Evolutionary conservation across 163 green algal genomes (phyloP).

Genomic region (Trebouxiophyceae sp.): DNA sequence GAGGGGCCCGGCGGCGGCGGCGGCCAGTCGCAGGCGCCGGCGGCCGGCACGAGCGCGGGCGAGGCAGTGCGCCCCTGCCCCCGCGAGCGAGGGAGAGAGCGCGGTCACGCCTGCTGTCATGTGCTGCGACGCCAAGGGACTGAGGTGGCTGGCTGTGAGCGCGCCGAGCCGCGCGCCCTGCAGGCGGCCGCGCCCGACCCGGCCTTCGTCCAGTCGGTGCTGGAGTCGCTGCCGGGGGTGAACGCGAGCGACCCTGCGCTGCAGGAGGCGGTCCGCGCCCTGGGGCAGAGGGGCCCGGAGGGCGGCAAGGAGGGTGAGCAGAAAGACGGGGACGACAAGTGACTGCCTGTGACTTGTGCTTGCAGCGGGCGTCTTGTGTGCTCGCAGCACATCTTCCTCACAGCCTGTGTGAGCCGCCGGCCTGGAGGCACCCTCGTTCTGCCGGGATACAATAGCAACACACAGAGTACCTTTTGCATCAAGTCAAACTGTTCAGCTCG

Average conservation of each 20-base stretch:
- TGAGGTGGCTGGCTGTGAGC: background rate
- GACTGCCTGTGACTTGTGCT: background rate
- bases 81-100: background rate
- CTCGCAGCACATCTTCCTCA: background rate
- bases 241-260: conserved; percentile 27
- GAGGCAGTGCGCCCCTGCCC: background rate
- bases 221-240: conserved; percentile 42
- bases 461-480: background rate
- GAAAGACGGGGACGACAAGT: background rate
- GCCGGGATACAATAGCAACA: background rate
- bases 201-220: conserved; percentile 27
- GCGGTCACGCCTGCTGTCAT: background rate
- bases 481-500: background rate
- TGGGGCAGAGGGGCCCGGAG: background rate
- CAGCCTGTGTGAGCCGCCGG: background rate
- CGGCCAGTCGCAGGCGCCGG: background rate
- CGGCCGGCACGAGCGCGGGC: background rate
- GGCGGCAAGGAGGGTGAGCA: background rate
- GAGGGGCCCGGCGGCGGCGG: background rate
- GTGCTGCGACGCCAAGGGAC: background rate
- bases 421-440: too few species aligned
- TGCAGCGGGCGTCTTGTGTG: background rate
- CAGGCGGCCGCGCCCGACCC: conserved; percentile 22
- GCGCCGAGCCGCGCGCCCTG: background rate
- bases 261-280: conserved; percentile 6